Conservation (phyloP, 257 asterid species). For the Solanum virginianum region DNA sequence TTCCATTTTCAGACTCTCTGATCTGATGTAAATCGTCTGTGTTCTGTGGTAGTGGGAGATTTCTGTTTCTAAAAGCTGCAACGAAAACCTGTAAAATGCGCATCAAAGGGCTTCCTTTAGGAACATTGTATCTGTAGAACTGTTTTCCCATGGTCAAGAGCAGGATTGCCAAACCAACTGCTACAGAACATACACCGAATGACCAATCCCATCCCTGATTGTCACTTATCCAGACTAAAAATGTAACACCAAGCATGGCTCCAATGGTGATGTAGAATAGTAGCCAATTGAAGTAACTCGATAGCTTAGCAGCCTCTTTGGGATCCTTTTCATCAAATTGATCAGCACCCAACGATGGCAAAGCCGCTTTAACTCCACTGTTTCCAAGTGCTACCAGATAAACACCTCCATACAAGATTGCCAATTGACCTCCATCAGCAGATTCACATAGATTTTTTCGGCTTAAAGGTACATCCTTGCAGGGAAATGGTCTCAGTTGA, state of each 20-base stretch:
- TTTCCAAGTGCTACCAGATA: conserved; percentile 54
- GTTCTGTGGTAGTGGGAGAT: conserved; percentile 28
- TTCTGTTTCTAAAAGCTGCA: conserved; percentile 46
- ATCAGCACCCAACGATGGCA: conserved; percentile 69
- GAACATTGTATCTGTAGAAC: conserved; percentile 28
- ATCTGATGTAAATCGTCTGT: conserved; percentile 34
- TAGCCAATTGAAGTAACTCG: conserved; percentile 74
- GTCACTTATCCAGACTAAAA: conserved; percentile 57
- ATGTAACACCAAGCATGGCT: conserved; percentile 52
- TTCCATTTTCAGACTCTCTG: conserved; percentile 28
- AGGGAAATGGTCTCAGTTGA: conserved; percentile 51
- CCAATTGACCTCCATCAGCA: conserved; percentile 29
- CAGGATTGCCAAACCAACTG: conserved; percentile 23
- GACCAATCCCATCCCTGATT: conserved; percentile 74
- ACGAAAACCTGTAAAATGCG: conserved; percentile 45
- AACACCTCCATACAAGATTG: conserved; percentile 40
- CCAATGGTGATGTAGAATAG: conserved; percentile 34
- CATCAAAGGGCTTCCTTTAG: conserved; percentile 47
- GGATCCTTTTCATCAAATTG: conserved; percentile 56
- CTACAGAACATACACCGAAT: conserved; percentile 40
- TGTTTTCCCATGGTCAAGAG: conserved; percentile 44
- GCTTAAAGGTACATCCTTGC: conserved; percentile 31
- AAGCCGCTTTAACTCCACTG: conserved; percentile 54
- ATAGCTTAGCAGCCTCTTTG: conserved; percentile 33
- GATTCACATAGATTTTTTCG: conserved; percentile 22